Base-by-base conservation (phyloP, 805 yeast genomes). In the Ogataea polymorpha region DNA sequence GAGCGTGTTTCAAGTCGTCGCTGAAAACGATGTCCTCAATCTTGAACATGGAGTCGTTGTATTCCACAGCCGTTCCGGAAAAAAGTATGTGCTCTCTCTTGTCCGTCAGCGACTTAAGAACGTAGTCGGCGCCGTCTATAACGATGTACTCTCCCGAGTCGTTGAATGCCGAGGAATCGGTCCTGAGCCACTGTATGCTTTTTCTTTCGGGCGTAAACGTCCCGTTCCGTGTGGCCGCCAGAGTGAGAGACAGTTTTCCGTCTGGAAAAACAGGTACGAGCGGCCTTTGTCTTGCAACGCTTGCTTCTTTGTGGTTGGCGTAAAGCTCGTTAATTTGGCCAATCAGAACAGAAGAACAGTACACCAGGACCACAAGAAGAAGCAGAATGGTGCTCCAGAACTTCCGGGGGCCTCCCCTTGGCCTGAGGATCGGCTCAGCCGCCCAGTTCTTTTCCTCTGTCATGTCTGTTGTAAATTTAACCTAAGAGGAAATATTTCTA, bases 71-170 rank as follows among this genome's bases (percentile, higher is more conserved):
- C 2, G 75, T 64, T 7, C 80, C 80, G 26, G 76, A 67, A 55
- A 73, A 77, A 12, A 86, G 61, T 0, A 70, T 49, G 28, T 69
- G 62, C 14, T 71, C 65, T 48, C 70, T 80, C 1, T 46, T 21
- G 48, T 79, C 77, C 3, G 66, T 65, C 14, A 75, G 44, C n/a
- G 62, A 82, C 48, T 75, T 79, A 23, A 86, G 71, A 3, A 74
- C 55, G 48, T 82, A 83, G n/a, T 66, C 62, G 15, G 67, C 66
- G 25, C 70, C 58, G 11, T 68, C 69, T 26, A 66, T 65, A 1
- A 75, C 72, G 21, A 85, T 72, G 57, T 74, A 87, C 6, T 86
- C 74, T 5, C 95, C 95, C 43, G 72, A 73, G 56, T 82, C 90
- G 46, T 75, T 63, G 10, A 50, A 48, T 8, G 64, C 54, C 0